Base-by-base conservation (phyloP, 345 rosid species). In the Alliaria petiolata region DNA sequence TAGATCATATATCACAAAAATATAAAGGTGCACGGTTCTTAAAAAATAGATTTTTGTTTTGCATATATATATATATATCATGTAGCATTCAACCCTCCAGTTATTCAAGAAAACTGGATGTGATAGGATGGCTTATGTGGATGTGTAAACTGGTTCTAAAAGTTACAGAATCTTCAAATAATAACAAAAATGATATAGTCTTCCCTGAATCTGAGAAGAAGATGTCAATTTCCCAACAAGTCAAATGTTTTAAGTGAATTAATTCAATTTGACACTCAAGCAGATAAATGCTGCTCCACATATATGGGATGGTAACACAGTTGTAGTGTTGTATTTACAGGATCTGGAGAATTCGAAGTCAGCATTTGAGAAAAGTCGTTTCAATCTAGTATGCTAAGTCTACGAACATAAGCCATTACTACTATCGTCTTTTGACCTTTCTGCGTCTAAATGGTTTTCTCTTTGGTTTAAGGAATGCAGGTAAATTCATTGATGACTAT, bases 261-360 rank as follows among this genome's bases (percentile, higher is more conserved):
- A 33, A 33, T 33, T 6, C 8, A 6, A 19, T 31, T 30, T 42
- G 45, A 42, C 16, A 2, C 16, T 13, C 17, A 1, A 42, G 16
- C 16, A 40, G 8, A 42, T 42, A 14, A 14, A 42, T n/a, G 1
- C 17, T 4, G 17, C 45, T 13, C 16, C 17, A 4, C 16, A 40
- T 40, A 31, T 46, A 10, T 34, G 28, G 45, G 19, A 45, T 57
- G 40, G 10, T 69, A 65, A 65, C 0, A 15, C 14, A 65, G 1
- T 39, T 55, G 66, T 46, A 4, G 6, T 55, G 28, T 44, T 11
- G 28, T 57, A 5, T 49, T 38, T 54, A 75, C 89, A 92, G 98
- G 88, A 84, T 84, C 71, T 92, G 45, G 83, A 86, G 78, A 89
- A 92, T 78, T 92, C 98, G 19, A 92, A 87, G 79, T 89, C 95